Percentiles rank a stretch among this genome's conserved stretches.
phyloP scores from a whole-genome alignment of 2,329 filamentous ascomycete species.

The Ceratocystis colombiana region DNA sequence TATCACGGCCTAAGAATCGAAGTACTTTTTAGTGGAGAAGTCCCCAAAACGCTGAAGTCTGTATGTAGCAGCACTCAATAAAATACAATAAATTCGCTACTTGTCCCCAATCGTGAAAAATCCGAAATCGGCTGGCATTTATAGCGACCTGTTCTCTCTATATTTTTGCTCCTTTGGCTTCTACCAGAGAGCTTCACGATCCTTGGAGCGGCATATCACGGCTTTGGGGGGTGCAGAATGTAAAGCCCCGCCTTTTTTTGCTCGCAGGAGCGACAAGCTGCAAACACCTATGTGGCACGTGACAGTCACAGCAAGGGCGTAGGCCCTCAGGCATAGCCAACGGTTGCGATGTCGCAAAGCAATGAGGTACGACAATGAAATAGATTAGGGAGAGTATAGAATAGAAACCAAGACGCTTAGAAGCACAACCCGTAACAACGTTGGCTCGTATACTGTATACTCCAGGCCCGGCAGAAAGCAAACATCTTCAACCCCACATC shows the following conservation, averaged over 20 bases:
- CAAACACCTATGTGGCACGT: neutral
- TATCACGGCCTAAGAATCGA: conserved; percentile 30
- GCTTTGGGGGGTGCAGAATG: neutral
- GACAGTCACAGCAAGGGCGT: neutral
- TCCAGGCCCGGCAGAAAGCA: neutral
- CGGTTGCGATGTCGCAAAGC: too few relatives aligned
- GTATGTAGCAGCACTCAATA: neutral
- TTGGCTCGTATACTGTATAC: too few relatives aligned
- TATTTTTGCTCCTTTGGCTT: neutral
- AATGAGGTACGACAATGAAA: too few relatives aligned
- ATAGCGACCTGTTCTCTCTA: neutral
- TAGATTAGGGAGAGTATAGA: too few relatives aligned
- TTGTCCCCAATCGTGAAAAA: neutral
- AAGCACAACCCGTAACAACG: too few relatives aligned
- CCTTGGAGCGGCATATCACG: conserved; percentile 12
- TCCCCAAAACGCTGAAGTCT: neutral
- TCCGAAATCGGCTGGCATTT: neutral
- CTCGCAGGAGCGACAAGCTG: conserved; percentile 10
- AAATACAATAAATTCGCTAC: neutral
- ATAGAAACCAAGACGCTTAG: too few relatives aligned
- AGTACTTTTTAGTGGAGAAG: neutral
- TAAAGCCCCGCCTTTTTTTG: neutral
- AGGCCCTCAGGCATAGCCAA: too few relatives aligned
- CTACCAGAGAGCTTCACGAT: neutral
- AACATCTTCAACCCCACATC: neutral